Base-by-base conservation (phyloP, 2,329 filamentous ascomycete genomes). In the Aspergillus brasiliensis region DNA sequence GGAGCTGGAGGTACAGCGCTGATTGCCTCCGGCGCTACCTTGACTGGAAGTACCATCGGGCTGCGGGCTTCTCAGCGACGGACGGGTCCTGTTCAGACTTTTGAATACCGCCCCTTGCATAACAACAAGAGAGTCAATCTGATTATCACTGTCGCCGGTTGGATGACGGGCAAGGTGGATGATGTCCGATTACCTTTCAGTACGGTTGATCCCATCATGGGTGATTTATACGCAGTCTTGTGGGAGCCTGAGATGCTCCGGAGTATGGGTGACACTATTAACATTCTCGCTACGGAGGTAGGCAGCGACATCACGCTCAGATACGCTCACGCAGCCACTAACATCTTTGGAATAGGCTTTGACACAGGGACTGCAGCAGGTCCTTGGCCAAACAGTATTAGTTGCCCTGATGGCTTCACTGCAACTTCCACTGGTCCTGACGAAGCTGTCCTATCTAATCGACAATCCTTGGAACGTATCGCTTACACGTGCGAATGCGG, bases 401-500 rank as follows among this genome's bases (percentile, higher is more conserved):
- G 87, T 93, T 55, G 87, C 89, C 66, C 82, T 99, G 31, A 98
- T 99, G 94, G 90, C 93, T 42, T 92, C 93, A 34, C 81, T 99
- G 54, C 92, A 96, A 74, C 80, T 97, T n/a, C 95, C 95, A 2
- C 86, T 99, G 44, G 89, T 97, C 27, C 81, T 99, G 47, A 93
- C 94, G 0, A 99, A 99, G 74, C 85, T 99, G 8, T 88, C 94
- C 0, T 99, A 99, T 72, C 84, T 99, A 19, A 97, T 99, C 66
- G 95, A 99, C 76, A 99, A 99, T 71, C 95, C 95, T 0, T 99
- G 95, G 95, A 92, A 90, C 25, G 93, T 97, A n/a, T 98, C 95
- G 1, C 85, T 97, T 52, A 92, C 95, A 69, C 88, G 95, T 68
- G 95, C 95, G 28, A 93, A 90, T 69, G 84, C 91, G 58, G 91